Percentiles rank a stretch among this genome's conserved stretches.
phyloP scores from a whole-genome alignment of 306 rosid genomes.

The Gynostemma pentaphyllum region DNA sequence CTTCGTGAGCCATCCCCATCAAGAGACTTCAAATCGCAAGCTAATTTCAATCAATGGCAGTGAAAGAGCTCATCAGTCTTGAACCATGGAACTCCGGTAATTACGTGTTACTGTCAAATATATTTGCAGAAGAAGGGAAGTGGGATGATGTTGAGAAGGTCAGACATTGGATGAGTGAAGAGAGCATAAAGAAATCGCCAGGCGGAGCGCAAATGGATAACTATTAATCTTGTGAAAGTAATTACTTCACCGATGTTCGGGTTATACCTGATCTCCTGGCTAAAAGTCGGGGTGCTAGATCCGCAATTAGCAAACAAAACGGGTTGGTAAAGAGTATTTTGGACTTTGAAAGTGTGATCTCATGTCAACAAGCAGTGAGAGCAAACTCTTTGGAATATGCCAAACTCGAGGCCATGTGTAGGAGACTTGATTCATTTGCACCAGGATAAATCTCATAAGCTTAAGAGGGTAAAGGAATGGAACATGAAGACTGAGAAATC shows the following conservation, averaged over 20 bases:
- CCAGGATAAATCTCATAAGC: not conserved
- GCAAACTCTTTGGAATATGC: not conserved
- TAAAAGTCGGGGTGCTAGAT: too few species aligned
- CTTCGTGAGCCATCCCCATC: too few species aligned
- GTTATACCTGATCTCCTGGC: not conserved
- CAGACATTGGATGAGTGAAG: constrained; percentile 43
- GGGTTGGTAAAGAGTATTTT: too few species aligned
- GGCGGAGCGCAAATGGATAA: constrained; percentile 55
- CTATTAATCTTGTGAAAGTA: not conserved
- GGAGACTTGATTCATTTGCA: too few species aligned
- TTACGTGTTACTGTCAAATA: constrained; percentile 61
- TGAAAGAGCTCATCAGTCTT: constrained; percentile 47
- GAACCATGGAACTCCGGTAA: constrained; percentile 86
- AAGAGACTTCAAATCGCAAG: too few species aligned
- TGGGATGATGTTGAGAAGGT: constrained; percentile 84
- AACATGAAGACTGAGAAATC: not conserved
- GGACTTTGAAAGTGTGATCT: not conserved
- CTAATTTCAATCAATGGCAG: too few species aligned
- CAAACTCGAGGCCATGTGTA: not conserved
- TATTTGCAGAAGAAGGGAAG: constrained; percentile 64
- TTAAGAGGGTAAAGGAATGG: not conserved
- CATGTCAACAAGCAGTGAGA: not conserved
- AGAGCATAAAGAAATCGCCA: constrained; percentile 49
- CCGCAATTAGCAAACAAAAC: too few species aligned
- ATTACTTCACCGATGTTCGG: not conserved